A percentile compares a stretch with the other conserved stretches of the same genome.
phyloP scores from a whole-genome alignment of 345 rosid genomes.

The Hypericum androsaemum region DNA sequence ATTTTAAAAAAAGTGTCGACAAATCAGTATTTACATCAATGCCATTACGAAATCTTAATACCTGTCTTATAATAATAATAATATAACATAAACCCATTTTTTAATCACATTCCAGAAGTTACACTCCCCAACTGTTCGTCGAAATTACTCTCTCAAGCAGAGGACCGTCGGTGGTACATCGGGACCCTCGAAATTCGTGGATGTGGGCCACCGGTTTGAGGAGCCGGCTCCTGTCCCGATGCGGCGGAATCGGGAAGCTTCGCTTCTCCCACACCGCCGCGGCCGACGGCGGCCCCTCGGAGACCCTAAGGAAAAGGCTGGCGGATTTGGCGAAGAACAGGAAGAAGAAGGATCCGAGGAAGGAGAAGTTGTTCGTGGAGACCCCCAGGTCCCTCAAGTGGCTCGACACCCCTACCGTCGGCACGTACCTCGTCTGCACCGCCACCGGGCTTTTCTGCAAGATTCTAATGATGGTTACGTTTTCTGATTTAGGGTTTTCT shows the following conservation, averaged over 20 bases:
- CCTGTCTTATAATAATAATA: too few species aligned
- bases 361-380: constrained; percentile 57
- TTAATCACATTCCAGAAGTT: too few species aligned
- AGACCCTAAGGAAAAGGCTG: constrained; percentile 46
- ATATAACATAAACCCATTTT: too few species aligned
- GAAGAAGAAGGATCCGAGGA: constrained; percentile 36
- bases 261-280: constrained; percentile 28
- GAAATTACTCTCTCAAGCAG: too few species aligned
- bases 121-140: too few species aligned
- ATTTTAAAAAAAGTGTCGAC: too few species aligned
- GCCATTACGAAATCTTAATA: too few species aligned
- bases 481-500: background rate
- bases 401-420: constrained; percentile 70
- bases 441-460: constrained; percentile 64
- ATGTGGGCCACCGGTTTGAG: too few species aligned
- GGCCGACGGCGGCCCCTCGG: constrained; percentile 35
- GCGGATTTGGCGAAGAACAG: constrained; percentile 40
- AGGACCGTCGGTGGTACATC: too few species aligned
- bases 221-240: constrained; percentile 7
- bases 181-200: too few species aligned
- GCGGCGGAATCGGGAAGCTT: constrained; percentile 29
- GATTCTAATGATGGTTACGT: constrained; percentile 71
- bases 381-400: constrained; percentile 58
- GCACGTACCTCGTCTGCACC: constrained; percentile 57
- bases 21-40: too few species aligned